Evolutionary conservation across 805 yeast genomes (phyloP), one percentile per base, ranked within the genome.

Genomic region (Teunomyces kruisii): DNA sequence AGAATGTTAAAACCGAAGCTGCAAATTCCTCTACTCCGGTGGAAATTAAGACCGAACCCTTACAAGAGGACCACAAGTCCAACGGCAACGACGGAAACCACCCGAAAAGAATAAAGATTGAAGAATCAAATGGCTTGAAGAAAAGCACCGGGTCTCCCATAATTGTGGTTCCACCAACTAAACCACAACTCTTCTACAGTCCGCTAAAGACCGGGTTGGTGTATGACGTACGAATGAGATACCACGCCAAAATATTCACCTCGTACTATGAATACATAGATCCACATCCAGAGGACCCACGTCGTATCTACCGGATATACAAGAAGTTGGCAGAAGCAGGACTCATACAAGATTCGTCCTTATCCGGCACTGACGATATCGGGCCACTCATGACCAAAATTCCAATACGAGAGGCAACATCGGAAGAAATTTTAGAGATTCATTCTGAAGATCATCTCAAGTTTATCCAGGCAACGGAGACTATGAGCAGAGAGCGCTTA

Each of bases 231-330:
- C 76, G 98, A 51, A 94, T 94, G 98, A 77, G 99, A 50, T 94
- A 92, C 64, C 99, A 94, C 63, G 96, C 97, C 32, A 88, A 90
- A 61, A 84, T 94, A 43, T 91, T 87, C 68, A 88, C 96, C 3
- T 86, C 94, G 1, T 88, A 92, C 54, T 87, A 81, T 56, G 97
- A 92, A 64, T 92, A 92, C 65, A 88, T 92, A 42, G 99, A 94
- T 61, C 99, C 98, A 2, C 99, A 94, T 62, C 99, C 99, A 4
- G 99, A 94, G 64, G 99, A 94, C 61, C 99, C 99, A 9, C 78
- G 99, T 50, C 81, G 99, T 54, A 91, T 92, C 30, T 94, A 91
- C 67, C 78, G 98, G 45, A 88, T 94, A 39, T 94, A 94, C 70
- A 90, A 94, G 67, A 86, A 87, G 33, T 75, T 94, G 36, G 97